phyloP scores from a whole-genome alignment of 148 eudicot species.

The Rhododendron mucronatum region DNA sequence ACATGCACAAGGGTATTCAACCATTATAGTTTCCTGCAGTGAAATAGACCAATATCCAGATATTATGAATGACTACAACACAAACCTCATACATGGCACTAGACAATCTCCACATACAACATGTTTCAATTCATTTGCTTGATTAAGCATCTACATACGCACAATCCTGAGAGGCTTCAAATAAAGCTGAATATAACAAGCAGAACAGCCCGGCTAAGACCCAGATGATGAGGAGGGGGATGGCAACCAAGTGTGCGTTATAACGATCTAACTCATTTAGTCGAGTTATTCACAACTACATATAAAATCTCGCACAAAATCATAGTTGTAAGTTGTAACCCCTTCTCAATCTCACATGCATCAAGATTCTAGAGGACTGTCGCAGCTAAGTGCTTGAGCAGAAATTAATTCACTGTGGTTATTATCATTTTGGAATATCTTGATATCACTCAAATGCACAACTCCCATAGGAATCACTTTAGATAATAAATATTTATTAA shows the following conservation, averaged over 20 bases:
- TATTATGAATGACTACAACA: not conserved
- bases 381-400: not conserved
- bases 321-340: not conserved
- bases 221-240: not conserved
- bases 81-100: not conserved
- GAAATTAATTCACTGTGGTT: not conserved
- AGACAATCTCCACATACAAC: slow-evolving; percentile 4
- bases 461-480: not conserved
- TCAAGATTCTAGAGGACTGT: not conserved
- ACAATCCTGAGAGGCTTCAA: not conserved
- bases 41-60: not conserved
- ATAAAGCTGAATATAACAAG: not conserved
- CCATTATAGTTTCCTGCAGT: not conserved
- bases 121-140: not conserved
- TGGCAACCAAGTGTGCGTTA: not conserved
- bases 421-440: not conserved
- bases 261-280: not conserved
- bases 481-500: not conserved
- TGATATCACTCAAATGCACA: not conserved
- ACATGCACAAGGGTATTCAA: not conserved
- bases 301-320: not conserved
- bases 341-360: slow-evolving; percentile 6
- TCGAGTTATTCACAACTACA: not conserved
- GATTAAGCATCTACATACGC: not conserved
- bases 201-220: not conserved